Percentiles rank a stretch among this genome's conserved stretches.
These are phyloP conservation scores for Rhodamnia argentea DNA, from an alignment of 345 rosid genomes.

Conservation along the genomic window DNA sequence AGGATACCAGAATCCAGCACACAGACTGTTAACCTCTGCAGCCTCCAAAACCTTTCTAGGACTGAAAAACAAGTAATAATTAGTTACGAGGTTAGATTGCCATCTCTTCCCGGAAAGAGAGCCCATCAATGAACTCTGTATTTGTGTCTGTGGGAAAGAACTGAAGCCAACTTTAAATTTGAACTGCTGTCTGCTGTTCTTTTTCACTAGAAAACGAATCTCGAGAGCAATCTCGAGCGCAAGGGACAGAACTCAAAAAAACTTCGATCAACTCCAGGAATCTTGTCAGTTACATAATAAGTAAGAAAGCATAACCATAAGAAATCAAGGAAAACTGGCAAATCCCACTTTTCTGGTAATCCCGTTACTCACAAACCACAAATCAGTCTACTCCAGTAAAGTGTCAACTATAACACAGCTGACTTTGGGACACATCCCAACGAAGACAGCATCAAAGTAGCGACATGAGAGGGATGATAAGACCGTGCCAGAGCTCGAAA, in stretches of 20 bases:
- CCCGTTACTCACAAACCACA: not conserved
- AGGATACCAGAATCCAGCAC: not conserved
- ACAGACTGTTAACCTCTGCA: not conserved
- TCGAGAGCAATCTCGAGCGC: not conserved
- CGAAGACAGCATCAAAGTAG: not conserved
- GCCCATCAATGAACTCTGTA: not conserved
- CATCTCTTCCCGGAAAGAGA: not conserved
- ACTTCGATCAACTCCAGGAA: not conserved
- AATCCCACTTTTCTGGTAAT: not conserved
- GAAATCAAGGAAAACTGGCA: not conserved
- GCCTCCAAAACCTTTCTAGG: not conserved
- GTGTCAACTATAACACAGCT: not conserved
- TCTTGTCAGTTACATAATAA: not conserved
- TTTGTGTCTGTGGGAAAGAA: not conserved
- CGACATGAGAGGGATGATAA: not conserved
- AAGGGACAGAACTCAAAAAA: not conserved
- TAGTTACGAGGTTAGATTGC: not conserved
- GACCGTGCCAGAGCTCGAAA: not conserved
- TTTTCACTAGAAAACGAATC: not conserved
- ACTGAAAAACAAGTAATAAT: not conserved
- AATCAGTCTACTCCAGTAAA: not conserved
- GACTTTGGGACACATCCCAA: not conserved
- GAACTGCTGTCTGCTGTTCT: not conserved
- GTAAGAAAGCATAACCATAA: not conserved
- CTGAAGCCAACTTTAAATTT: not conserved